A percentile compares a stretch with the other conserved stretches of the same genome.
Evolutionary conservation across 2,329 filamentous ascomycete species (phyloP).

Genomic region (Harringtonia aguacate): DNA sequence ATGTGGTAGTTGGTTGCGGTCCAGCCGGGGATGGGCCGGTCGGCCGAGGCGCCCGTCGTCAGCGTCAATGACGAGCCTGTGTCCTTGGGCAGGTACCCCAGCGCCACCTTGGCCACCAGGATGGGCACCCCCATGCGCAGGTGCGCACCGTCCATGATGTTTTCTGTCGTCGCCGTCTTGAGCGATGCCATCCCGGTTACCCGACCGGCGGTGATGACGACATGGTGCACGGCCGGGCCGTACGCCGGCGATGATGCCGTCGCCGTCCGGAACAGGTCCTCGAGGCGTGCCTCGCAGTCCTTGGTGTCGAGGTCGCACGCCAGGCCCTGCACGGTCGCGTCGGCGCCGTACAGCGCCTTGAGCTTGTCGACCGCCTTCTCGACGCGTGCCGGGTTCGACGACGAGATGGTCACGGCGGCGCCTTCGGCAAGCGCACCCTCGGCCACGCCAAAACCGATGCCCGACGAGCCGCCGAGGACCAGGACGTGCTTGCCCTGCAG

Average conservation of each 20-base stretch:
- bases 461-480: conserved; percentile 52
- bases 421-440: conserved; percentile 45
- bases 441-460: conserved; percentile 52
- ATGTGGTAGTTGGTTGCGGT: conserved; percentile 34
- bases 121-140: conserved; percentile 22
- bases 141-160: conserved; percentile 17
- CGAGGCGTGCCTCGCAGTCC: conserved; percentile 20
- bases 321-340: conserved; percentile 17
- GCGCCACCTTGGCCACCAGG: conserved; percentile 22
- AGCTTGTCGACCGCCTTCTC: conserved; percentile 26
- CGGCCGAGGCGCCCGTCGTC: conserved; percentile 40
- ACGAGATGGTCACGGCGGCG: conserved; percentile 47
- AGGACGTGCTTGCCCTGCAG: conserved; percentile 33
- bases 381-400: conserved; percentile 40
- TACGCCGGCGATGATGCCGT: conserved; percentile 12
- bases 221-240: conserved; percentile 14
- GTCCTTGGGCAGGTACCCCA: conserved; percentile 15
- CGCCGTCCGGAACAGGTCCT: conserved; percentile 19
- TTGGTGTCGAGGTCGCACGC: conserved; percentile 17
- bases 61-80: conserved; percentile 39
- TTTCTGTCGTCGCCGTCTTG: conserved; percentile 13
- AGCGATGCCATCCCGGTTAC: conserved; percentile 12
- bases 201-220: conserved; percentile 20
- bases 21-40: conserved; percentile 42
- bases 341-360: conserved; percentile 6